Base-by-base conservation (phyloP, 225 moss, liverwort and hornwort species). In the Pseudisothecium myosuroides region DNA sequence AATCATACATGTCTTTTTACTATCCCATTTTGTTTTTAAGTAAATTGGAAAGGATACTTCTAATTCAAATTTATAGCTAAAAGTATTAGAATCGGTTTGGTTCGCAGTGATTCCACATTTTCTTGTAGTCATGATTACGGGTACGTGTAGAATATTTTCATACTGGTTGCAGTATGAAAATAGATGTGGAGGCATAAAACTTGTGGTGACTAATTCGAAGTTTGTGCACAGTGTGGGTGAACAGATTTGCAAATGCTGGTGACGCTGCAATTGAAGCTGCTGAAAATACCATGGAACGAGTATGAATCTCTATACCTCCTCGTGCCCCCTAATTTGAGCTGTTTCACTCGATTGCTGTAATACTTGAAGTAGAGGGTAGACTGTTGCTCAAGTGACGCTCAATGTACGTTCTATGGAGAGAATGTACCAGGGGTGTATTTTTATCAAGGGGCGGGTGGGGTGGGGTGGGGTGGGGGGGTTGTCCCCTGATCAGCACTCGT, bases 201-300 rank as follows among this genome's bases (percentile, higher is more conserved):
- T 64, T 65, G 50, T 75, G 79, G 26, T 77, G 81, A 76, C 83
- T 74, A 50, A 89, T 88, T 88, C 54, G 78, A 84, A 83, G 50
- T 75, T 87, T 81, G 87, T 89, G 88, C 71, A 37, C 93, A 98
- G 98, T 92, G 89, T 98, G 98, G 98, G 98, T 98, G 90, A 98
- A 98, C 88, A 96, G 98, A 81, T 98, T 98, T 90, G 98, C 98
- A 82, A 98, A 96, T 91, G 97, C 97, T 69, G 98, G 97, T 72
- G 97, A 96, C 90, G 96, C 97, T 89, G 96, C 98, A 31, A 95
- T 98, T 85, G 97, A 96, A 94, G 96, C 95, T 90, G 97, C 96
- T 63, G 98, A 94, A 84, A 95, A 81, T 88, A 97, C 98, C 36
- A 95, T 98, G 96, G 96, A 97, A 87, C 95, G 93, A 95, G 98